A percentile compares a stretch with the other conserved stretches of the same genome.
Conservation (phyloP, 106 monocot genomes). For the Acanthochlamys bracteata region DNA sequence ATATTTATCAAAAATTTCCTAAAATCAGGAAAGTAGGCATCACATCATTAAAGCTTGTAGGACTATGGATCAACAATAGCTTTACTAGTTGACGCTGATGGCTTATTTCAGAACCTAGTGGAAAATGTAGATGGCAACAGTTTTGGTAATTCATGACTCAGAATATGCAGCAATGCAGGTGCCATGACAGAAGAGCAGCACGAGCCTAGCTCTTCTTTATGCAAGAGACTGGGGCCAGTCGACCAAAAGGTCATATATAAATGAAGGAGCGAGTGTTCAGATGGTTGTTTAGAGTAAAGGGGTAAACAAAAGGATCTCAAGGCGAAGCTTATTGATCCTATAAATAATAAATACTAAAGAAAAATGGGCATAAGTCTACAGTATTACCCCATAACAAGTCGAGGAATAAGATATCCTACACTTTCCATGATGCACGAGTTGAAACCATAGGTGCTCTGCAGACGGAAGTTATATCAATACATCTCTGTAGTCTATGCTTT, state of each 20-base stretch:
- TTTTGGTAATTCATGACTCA: too few species aligned
- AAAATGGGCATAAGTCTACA: not conserved
- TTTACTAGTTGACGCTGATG: too few species aligned
- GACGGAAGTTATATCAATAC: not conserved
- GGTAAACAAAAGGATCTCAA: not conserved
- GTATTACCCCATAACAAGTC: slow-evolving; percentile 61
- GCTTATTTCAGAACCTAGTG: too few species aligned
- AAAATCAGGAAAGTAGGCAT: not conserved
- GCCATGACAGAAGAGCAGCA: too few species aligned
- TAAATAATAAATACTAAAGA: not conserved
- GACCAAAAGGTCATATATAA: too few species aligned
- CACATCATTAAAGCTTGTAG: not conserved
- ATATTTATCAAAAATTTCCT: not conserved
- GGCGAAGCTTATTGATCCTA: too few species aligned
- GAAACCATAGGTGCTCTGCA: slow-evolving; percentile 60
- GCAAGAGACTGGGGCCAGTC: too few species aligned
- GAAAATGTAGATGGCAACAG: too few species aligned
- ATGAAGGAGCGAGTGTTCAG: too few species aligned
- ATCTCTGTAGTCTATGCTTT: not conserved
- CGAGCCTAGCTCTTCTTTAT: too few species aligned
- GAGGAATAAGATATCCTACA: slow-evolving; percentile 44
- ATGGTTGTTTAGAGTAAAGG: not conserved
- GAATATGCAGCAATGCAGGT: too few species aligned
- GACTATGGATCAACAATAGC: too few species aligned
- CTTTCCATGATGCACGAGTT: slow-evolving; percentile 76